Evolutionary conservation across 306 rosid species (phyloP).

Genomic region (Gleditsia sinensis): DNA sequence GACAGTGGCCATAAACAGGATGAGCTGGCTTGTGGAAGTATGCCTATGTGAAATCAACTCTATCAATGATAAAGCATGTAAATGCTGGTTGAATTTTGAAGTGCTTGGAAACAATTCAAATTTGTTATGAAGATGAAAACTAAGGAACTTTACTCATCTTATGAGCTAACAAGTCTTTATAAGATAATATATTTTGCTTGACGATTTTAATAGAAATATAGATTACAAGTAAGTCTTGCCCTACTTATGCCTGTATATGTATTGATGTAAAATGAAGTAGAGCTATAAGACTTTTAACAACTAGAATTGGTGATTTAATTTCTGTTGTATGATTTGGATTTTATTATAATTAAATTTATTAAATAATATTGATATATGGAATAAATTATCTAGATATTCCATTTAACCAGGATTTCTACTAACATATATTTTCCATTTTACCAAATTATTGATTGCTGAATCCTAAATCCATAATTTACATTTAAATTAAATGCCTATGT

Average conservation of each 20-base stretch:
- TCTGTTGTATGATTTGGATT: background rate
- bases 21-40: constrained; percentile 7
- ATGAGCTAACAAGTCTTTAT: background rate
- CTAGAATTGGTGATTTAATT: background rate
- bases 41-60: background rate
- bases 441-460: background rate
- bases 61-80: background rate
- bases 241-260: background rate
- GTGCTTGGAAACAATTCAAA: background rate
- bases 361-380: background rate
- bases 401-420: background rate
- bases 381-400: background rate
- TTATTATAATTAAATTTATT: background rate
- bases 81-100: background rate
- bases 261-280: background rate
- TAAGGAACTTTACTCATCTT: background rate
- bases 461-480: background rate
- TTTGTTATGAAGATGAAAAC: background rate
- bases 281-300: background rate
- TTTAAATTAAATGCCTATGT: background rate
- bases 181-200: background rate
- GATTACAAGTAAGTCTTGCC: too few species aligned
- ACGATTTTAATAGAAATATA: background rate
- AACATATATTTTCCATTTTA: background rate
- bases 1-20: too few species aligned